phyloP scores from a whole-genome alignment of 164 flowering plant species.

The Vitis rupestris region DNA sequence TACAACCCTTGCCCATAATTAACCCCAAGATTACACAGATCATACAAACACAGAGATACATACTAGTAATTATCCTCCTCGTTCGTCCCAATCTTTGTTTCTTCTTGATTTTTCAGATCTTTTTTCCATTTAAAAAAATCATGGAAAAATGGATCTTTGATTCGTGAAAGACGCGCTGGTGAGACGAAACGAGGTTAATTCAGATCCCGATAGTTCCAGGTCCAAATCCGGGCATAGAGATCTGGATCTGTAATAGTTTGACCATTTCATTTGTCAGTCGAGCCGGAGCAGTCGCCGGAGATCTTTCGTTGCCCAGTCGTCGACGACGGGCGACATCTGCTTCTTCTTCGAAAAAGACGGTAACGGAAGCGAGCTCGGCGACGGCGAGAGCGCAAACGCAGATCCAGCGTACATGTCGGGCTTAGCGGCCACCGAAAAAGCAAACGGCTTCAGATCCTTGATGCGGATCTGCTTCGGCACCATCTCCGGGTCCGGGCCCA shows the following conservation, averaged over 20 bases:
- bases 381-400: conserved; percentile 38
- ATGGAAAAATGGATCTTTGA: conserved; percentile 14
- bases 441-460: conserved; percentile 12
- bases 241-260: not conserved
- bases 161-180: not conserved
- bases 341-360: conserved; percentile 47
- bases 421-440: conserved; percentile 6
- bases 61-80: not conserved
- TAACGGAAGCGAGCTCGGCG: conserved; percentile 43
- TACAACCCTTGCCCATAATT: not conserved
- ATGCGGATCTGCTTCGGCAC: conserved; percentile 28
- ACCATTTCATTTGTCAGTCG: conserved; percentile 12
- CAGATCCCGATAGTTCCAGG: not conserved
- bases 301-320: conserved; percentile 45
- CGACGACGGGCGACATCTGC: conserved; percentile 17
- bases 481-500: conserved; percentile 31
- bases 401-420: conserved; percentile 45
- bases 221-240: not conserved
- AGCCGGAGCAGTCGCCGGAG: conserved; percentile 47
- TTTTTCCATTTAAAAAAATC: conserved; percentile 24
- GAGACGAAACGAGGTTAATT: conserved; percentile 1
- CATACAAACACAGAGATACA: too few species aligned
- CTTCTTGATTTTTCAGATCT: conserved; percentile 16
- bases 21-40: too few species aligned
- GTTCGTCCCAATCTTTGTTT: conserved; percentile 4